Base-by-base conservation (phyloP, 2,329 filamentous ascomycete genomes). In the Fusarium pseudonygamai region DNA sequence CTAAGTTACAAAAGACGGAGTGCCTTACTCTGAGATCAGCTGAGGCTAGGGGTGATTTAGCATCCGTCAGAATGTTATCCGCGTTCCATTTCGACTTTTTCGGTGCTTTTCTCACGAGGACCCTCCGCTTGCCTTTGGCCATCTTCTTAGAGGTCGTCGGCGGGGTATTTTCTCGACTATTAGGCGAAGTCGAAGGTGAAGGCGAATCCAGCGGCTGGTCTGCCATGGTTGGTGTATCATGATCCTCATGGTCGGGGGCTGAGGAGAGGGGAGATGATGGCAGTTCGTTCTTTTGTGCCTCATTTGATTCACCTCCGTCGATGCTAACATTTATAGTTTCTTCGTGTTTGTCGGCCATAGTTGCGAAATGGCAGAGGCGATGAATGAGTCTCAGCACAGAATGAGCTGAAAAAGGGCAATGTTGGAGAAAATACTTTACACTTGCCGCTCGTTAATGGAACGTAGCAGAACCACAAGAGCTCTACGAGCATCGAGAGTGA, bases 41-140 rank as follows among this genome's bases (percentile, higher is more conserved):
- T 22, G 74, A 78, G 22, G 82, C 83, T 3, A 85, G 71, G 32
- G 83, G 83, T 5, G 83, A 85, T 34, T 80, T 83, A 3, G 78
- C 69, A 50, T 84, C 79, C 15, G 78, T 80, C 24, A 84, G 71
- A 28, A 84, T 79, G 22, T 75, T 80, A 20, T 82, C 79, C 7
- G 79, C 70, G 30, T 78, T 78, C 83, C 83, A 84, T 72, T 79
- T 82, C 1, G 78, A 77, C 64, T 80, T 83, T 60, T 76, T 78
- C 12, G 64, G 56, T 7, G 65, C n/a, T 26, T 74, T 76, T 39
- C 70, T 79, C 15, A 76, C 69, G 7, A 76, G 64, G 1, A 77
- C 47, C 58, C 60, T 77, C 63, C 69, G 77, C 67, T 67, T 73
- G 22, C 52, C 85, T 63, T 64, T 60, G 34, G 52, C 69, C 28